A percentile compares a stretch with the other conserved stretches of the same genome.
Conservation (phyloP, 2,329 filamentous ascomycete genomes). For the Trichoderma sp. region DNA sequence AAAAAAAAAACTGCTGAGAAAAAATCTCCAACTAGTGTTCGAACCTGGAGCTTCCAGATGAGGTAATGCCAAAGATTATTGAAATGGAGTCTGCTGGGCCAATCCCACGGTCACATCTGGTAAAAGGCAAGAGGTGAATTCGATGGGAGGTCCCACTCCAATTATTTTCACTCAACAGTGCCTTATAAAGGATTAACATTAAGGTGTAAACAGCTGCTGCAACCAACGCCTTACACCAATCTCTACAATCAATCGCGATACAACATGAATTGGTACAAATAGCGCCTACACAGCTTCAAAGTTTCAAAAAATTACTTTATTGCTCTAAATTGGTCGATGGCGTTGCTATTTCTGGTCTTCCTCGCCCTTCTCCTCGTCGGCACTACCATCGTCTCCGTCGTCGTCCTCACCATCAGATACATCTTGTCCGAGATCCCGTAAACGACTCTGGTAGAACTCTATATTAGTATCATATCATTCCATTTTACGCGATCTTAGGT, state of each 20-base stretch:
- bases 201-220: background rate
- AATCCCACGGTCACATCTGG: conserved; percentile 73
- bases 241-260: background rate
- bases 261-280: background rate
- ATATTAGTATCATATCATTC: background rate
- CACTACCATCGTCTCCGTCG: conserved; percentile 55
- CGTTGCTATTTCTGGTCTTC: conserved; percentile 34
- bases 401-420: conserved; percentile 78
- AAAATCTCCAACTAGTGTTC: conserved; percentile 35
- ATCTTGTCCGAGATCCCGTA: conserved; percentile 66
- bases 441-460: conserved; percentile 48
- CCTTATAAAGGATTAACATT: background rate
- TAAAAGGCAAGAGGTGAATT: conserved; percentile 80
- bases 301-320: background rate
- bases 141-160: conserved; percentile 71
- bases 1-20: conserved; percentile 23
- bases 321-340: background rate
- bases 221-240: background rate
- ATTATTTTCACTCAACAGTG: background rate
- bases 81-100: conserved; percentile 55
- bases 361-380: conserved; percentile 25
- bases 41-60: conserved; percentile 45
- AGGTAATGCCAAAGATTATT: conserved; percentile 53
- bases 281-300: background rate
- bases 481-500: background rate